These are phyloP conservation scores for Hirschioporus abietinus DNA, from an alignment of 768 basidiomycete species.

Conservation along the genomic window DNA sequence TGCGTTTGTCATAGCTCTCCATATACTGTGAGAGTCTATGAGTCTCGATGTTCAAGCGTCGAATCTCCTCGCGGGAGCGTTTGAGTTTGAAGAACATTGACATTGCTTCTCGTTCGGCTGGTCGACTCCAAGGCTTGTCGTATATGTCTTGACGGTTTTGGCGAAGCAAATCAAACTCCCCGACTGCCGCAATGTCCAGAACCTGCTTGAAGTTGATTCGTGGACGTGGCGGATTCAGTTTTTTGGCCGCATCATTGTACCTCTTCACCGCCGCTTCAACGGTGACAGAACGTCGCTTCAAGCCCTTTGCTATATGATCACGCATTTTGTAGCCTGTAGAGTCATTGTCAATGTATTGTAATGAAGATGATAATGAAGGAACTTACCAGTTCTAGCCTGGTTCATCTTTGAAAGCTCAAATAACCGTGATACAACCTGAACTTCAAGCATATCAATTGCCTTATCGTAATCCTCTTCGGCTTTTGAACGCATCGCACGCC, in stretches of 20 bases:
- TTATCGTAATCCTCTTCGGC: slow-evolving; percentile 3
- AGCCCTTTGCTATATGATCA: slow-evolving; percentile 17
- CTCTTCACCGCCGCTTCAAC: slow-evolving; percentile 13
- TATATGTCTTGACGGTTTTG: slow-evolving; percentile 16
- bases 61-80: slow-evolving; percentile 15
- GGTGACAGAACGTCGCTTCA: slow-evolving; percentile 14
- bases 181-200: slow-evolving; percentile 15
- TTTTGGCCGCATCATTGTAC: slow-evolving; percentile 16
- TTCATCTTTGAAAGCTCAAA: slow-evolving; percentile 18
- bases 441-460: slow-evolving; percentile 16
- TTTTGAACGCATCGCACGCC: not conserved
- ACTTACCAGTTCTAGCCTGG: slow-evolving; percentile 15
- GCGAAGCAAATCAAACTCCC: slow-evolving; percentile 19
- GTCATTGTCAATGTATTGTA: not conserved
- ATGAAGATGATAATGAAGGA: too few species aligned
- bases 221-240: slow-evolving; percentile 10
- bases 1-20: slow-evolving; percentile 6
- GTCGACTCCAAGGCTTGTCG: slow-evolving; percentile 16
- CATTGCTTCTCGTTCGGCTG: slow-evolving; percentile 9
- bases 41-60: slow-evolving; percentile 18
- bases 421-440: slow-evolving; percentile 14
- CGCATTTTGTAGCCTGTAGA: slow-evolving; percentile 18
- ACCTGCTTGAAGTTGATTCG: slow-evolving; percentile 12
- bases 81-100: slow-evolving; percentile 17
- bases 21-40: slow-evolving; percentile 12